Evolutionary conservation across 164 flowering plant species (phyloP), one percentile per base, ranked within the genome.

Genomic region (Akebia trifoliata): DNA sequence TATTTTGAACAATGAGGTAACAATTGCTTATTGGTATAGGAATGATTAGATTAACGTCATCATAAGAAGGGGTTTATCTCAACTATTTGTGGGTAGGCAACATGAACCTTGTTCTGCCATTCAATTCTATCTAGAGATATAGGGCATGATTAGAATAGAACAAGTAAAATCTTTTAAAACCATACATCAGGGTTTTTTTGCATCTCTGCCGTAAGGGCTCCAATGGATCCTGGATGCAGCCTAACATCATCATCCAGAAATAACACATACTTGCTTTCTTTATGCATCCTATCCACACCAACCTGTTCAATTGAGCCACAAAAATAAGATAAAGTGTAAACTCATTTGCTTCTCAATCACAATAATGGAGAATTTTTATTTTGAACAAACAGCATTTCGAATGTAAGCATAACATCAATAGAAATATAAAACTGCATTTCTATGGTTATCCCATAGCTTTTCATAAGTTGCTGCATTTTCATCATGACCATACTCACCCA

Each of bases 171-270:
- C n/a, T n/a, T 0, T n/a, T 25, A 47, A 61, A 31, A 26, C 20
- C 63, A 68, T 65, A 93, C 99, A 76, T 93, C 86, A 22, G 97
- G 96, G 59, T 86, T 87, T 56, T 90, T 90, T 67, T 72, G 86
- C 99, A 93, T 93, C 70, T 90, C 96, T 31, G 87, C 72, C 12
- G 92, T 83, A 50, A 93, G 92, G 64, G 95, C 92, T 56, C 96
- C 97, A 58, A 93, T 79, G 36, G 97, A 67, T 35, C 97, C 97
- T 66, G 99, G 99, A 64, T 90, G 99, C 54, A 90, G 75, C 77
- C 92, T 83, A 64, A 93, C 96, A 79, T 93, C 97, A 77, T 90
- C 96, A 79, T 93, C 99, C 48, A 93, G 70, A 72, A 93, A 93
- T 28, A 93, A 65, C 30, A 90, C 95, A 74, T 90, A 93, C 62